phyloP scores from a whole-genome alignment of 208 protist species.

The Crithidia mellificae region DNA sequence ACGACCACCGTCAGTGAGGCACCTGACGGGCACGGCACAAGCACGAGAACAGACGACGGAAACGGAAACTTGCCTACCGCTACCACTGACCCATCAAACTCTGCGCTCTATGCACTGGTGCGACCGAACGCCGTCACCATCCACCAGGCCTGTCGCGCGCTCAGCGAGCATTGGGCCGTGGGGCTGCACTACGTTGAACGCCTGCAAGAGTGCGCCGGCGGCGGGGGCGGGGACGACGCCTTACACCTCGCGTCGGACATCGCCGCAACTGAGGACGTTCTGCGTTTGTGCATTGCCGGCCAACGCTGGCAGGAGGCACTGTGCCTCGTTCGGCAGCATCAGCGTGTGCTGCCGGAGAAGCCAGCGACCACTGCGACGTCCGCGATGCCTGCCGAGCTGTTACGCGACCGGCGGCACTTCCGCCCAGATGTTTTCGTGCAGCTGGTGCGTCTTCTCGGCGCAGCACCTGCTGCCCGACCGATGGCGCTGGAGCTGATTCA shows the following conservation, averaged over 20 bases:
- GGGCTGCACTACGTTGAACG: conserved; percentile 39
- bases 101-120: conserved; percentile 15
- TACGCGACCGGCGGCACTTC: conserved; percentile 15
- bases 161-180: conserved; percentile 23
- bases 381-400: background rate
- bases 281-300: conserved; percentile 45
- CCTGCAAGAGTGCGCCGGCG: conserved; percentile 30
- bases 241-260: conserved; percentile 31
- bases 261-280: conserved; percentile 36
- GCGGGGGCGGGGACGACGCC: no score
- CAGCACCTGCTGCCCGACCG: conserved; percentile 2
- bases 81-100: background rate
- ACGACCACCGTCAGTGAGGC: background rate
- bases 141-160: conserved; percentile 53
- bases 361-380: background rate
- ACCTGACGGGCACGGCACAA: no score
- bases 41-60: no score
- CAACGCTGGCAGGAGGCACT: conserved; percentile 63
- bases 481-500: conserved; percentile 8
- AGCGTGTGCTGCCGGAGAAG: background rate
- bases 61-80: no score
- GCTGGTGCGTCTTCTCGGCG: conserved; percentile 32
- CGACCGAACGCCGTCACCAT: conserved; percentile 60
- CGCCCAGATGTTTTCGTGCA: conserved; percentile 26
- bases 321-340: conserved; percentile 24